These are phyloP conservation scores for Stagonosporopsis cucurbitacearum DNA, from an alignment of 2,329 filamentous ascomycete genomes.

Conservation along the genomic window DNA sequence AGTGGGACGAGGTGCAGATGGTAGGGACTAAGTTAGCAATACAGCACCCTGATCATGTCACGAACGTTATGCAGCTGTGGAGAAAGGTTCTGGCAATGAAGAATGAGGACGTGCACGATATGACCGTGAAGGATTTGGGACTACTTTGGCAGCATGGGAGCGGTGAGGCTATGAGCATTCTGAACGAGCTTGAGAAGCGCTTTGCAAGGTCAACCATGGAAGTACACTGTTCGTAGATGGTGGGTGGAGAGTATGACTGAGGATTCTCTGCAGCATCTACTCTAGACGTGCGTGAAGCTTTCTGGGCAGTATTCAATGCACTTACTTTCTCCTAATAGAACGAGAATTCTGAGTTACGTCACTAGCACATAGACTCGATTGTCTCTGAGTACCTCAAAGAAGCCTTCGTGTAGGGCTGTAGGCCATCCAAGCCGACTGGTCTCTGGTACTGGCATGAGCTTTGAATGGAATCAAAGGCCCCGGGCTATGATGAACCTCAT, in stretches of 20 bases:
- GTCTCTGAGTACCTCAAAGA: not conserved
- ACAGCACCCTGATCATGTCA: slow-evolving; percentile 7
- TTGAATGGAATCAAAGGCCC: not conserved
- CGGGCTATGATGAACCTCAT: not conserved
- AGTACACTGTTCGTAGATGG: not conserved
- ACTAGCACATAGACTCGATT: not conserved
- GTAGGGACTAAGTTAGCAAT: not conserved
- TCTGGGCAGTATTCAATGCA: no score
- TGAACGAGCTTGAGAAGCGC: not conserved
- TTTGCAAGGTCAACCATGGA: not conserved
- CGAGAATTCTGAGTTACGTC: not conserved
- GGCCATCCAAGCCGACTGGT: not conserved
- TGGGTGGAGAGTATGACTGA: not conserved
- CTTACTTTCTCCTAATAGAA: not conserved
- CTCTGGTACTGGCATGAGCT: not conserved
- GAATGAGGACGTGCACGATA: not conserved
- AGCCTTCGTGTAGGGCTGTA: not conserved
- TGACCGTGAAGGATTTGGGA: not conserved
- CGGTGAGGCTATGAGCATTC: not conserved
- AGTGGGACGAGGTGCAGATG: not conserved
- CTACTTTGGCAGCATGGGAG: not conserved
- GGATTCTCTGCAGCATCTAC: not conserved
- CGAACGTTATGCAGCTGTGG: not conserved
- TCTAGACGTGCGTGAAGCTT: not conserved
- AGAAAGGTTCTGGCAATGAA: not conserved